Base-by-base conservation (phyloP, 1,139 yeast genomes). In the Diutina siamensis region DNA sequence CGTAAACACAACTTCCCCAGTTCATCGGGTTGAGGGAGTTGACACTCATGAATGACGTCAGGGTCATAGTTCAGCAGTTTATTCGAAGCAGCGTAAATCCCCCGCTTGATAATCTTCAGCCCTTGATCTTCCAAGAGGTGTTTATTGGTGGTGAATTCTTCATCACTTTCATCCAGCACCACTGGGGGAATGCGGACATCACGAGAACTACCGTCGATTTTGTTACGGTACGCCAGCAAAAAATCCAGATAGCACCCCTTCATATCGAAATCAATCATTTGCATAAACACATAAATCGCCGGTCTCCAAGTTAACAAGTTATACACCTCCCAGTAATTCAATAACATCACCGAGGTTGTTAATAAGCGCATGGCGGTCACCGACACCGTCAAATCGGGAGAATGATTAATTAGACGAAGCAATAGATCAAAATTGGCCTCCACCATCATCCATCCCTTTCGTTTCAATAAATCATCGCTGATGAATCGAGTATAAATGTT, bases 1-100 rank as follows among this genome's bases (percentile, higher is more conserved):
- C 94, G 85, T 53, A 78, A 68, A 61, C 97, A 89, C 46, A 78
- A 72, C 52, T 73, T 70, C 44, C 81, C 61, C 3, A 72, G 70
- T 45, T 66, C 71, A 50, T 71, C 76, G 7, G 75, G 67, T 1
- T 73, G 67, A 2, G 75, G 68, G 31, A 71, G 57, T 51, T 68
- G 74, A 55, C 76, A 71, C 53, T 71, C 76, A 50, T 71, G 76
- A 1, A 69, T 64, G 3, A 71, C 75, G 50, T 71, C 76, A 2
- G 76, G 75, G 51, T 71, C 75, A 51, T 71, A 71, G 51, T 71
- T 71, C 8, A 74, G 65, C 4, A 73, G 67, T 48, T 70, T 67
- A 31, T 58, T 60, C 7, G 66, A 60, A 2, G 60, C 44, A 48
- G 48, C 45, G 10, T 35, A 46, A 27, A 44, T 9, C 46, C 32